Base-by-base conservation (phyloP, 2,329 filamentous ascomycete species). In the Cytospora leucostoma region DNA sequence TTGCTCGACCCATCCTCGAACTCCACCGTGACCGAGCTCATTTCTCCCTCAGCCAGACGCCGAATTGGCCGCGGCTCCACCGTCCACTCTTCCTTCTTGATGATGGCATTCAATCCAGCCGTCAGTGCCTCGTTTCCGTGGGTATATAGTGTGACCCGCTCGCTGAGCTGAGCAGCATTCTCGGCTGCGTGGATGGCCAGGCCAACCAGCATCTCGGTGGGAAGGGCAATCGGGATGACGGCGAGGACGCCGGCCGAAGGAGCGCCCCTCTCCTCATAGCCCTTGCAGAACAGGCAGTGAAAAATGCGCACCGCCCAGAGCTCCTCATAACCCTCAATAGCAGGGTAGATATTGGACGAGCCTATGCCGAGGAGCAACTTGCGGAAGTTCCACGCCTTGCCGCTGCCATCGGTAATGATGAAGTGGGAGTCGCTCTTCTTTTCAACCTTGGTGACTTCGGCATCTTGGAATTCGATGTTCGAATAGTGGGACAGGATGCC, bases 271-370 rank as follows among this genome's bases (percentile, higher is more conserved):
- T 87, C 82, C 66, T 88, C 85, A 69, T 78, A 88, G 7, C 85
- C 84, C 65, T 86, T 78, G 70, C 84, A 88, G 68, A 82, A 86
- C 0, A 87, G 77, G 67, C 85, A 88, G 67, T 87, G 84, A 67
- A 83, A 87, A 50, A 84, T 82, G 32, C 78, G 76, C 57, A 70
- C 74, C 7, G 75, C 80, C 84, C 83, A 88, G 59, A 81, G 81
- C 40, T 85, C 80, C 0, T 66, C 74, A 66, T 84, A 88, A 0
- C 85, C 85, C 0, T 76, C 68, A 2, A 86, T 80, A 10, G 79
- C 75, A 0, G 80, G 81, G 34, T 81, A 70, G 0, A 83, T 67
- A 66, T 88, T 85, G 12, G 68, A 71, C 0, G 82, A 75, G 0
- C 86, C 85, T 0, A 75, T 83, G 0, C 82, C 85, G 0, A 89